Evolutionary conservation across 106 monocot species (phyloP).

Genomic region (Dioscorea dumetorum): DNA sequence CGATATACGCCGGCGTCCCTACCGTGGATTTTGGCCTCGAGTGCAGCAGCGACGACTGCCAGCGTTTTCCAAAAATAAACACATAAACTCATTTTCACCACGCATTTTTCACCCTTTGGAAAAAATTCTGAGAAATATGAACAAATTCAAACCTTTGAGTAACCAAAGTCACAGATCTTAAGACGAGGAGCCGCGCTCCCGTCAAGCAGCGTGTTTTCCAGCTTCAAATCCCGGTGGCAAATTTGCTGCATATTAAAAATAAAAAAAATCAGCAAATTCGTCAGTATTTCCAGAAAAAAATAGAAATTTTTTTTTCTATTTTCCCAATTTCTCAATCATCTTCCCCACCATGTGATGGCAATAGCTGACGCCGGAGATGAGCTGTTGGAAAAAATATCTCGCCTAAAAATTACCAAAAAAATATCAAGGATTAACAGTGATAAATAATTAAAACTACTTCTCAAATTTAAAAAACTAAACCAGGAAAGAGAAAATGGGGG

Average conservation of each 20-base stretch:
- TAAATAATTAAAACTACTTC: background rate
- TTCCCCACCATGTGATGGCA: constrained; percentile 73
- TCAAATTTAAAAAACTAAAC: background rate
- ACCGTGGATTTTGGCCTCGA: constrained; percentile 76
- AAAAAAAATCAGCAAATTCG: background rate
- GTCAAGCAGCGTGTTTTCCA: constrained; percentile 89
- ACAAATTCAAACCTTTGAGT: constrained; percentile 61
- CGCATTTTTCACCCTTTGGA: background rate
- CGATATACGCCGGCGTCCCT: constrained; percentile 88
- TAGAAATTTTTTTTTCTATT: background rate
- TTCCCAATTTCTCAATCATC: no score
- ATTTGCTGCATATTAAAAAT: constrained; percentile 43
- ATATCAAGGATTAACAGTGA: background rate
- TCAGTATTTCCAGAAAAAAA: background rate
- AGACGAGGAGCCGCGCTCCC: constrained; percentile 80
- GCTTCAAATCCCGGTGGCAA: constrained; percentile 80
- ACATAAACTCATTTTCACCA: no score
- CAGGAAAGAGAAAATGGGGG: background rate
- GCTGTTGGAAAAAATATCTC: constrained; percentile 98
- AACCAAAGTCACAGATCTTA: constrained; percentile 91
- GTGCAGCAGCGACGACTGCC: constrained; percentile 71
- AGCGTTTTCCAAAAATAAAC: background rate
- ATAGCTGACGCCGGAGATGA: constrained; percentile 87
- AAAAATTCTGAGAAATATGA: background rate
- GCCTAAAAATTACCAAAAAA: constrained; percentile 44